A percentile compares a stretch with the other conserved stretches of the same genome.
Conservation (phyloP, 2,329 filamentous ascomycete genomes). For the Colletotrichum sp. region DNA sequence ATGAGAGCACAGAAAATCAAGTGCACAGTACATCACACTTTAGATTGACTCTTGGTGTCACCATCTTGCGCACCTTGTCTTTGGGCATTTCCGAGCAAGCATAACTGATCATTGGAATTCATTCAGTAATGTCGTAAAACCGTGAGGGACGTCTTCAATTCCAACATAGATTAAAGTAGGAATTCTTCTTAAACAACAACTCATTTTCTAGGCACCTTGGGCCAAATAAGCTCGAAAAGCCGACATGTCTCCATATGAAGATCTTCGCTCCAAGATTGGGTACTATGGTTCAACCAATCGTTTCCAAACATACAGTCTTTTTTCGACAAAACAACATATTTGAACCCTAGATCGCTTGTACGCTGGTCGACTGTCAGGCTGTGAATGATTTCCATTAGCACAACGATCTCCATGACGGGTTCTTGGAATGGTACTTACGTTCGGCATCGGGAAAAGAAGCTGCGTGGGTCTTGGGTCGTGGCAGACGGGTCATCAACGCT, state of each 20-base stretch:
- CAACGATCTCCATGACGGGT: neutral
- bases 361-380: neutral
- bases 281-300: neutral
- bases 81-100: neutral
- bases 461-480: neutral
- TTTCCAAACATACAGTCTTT: neutral
- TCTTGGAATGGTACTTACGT: neutral
- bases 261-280: neutral
- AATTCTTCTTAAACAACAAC: neutral
- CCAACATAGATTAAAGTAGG: no score
- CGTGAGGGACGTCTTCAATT: neutral
- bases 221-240: neutral
- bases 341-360: neutral
- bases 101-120: neutral
- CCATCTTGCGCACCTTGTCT: neutral
- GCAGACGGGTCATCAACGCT: neutral
- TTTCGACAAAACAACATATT: neutral
- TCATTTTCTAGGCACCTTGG: neutral
- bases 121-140: neutral
- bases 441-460: neutral
- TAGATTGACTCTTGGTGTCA: neutral
- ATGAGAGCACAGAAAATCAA: neutral
- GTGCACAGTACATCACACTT: accelerated
- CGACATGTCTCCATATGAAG: neutral
- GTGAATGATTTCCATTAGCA: neutral